Base-by-base conservation (phyloP, 805 yeast species). In the Sugiyamaella lignohabitans region DNA sequence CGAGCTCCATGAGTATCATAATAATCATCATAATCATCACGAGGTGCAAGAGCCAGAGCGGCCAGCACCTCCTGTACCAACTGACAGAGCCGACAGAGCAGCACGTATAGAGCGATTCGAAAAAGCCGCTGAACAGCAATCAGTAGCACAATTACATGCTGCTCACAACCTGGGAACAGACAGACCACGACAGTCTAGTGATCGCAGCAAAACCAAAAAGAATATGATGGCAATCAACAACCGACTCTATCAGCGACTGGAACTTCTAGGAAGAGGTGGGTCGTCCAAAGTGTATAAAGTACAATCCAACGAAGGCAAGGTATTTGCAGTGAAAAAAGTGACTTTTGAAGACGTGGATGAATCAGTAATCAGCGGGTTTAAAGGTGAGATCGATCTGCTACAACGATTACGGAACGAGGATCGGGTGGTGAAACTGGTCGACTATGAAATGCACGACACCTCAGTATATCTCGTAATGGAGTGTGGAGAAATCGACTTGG, bases 401-500 rank as follows among this genome's bases (percentile, higher is more conserved):
- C 68, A 74, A 19, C 76, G 76, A 53, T 67, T 93, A 20, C 70
- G 74, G 47, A 67, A 72, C 34, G 75, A 81, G 54, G 75, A 76
- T 29, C 68, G 96, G 43, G 97, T 91, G 3, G 95, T 93, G 2
- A 74, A 77, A 57, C 69, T 91, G 38, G 66, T 84, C 30, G 96
- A 87, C 58, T 78, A 83, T 62, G 79, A 82, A n/a, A 70, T 87
- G 53, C 71, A 73, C 2, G 78, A 75, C 22, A 80, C 84, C 0
- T 73, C 80, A 1, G 70, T 91, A 30, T 73, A 75, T 58, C 67
- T 91, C 52, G 84, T 88, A 2, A 87, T 91, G 96, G 98, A 93
- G 64, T 86, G 95, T 60, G 98, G 98, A 18, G 96, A 91, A 52
- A 76, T 85, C 45, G 97, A 91, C 62, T 66, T 91, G 22, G 91